Evolutionary conservation across 2,329 filamentous ascomycete species (phyloP), one percentile per base, ranked within the genome.

Genomic region (Colletotrichum plurivorum): DNA sequence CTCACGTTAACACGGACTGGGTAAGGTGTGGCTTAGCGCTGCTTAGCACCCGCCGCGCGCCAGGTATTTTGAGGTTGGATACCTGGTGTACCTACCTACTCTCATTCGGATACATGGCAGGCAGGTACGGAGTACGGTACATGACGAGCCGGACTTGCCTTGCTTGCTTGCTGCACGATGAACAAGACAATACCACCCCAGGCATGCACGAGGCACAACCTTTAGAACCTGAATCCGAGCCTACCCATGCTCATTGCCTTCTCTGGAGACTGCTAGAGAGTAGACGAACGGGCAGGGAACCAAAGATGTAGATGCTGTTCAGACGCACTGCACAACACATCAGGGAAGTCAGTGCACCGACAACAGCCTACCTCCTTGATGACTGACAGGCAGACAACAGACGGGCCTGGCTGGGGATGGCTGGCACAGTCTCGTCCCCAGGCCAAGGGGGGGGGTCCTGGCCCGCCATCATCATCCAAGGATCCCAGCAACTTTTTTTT

Each of bases 1-100:
- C 61, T 69, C 63, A 63, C 52, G 52, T 63, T 43, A 56, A 63
- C 51, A 67, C 63, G 56, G 36, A 61, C 67, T 46, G 63, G 67
- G 67, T 62, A 61, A 61, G 62, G 62, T 69, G 67, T 69, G 67
- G 67, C 67, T 69, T 67, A 69, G 67, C 67, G 67, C 63, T 56
- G 55, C 51, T 61, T 51, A 69, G 51, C 27, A 64, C 62, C 41
- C 18, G n/a, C 13, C 20, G 16, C 16, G 45, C 18, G 10, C 62
- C 43, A 69, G 62, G 55, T 36, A 69, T 69, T 46, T 10, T 10
- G 31, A 36, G 31, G 31, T 36, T 36, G 31, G 31, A 36, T 36
- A 36, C 31, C 8, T 25, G 22, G 22, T 5, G 22, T 25, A 25
- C 22, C 22, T 25, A 25, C 22, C 22, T 25, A 25, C 22, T 25